Conservation (phyloP, 306 rosid genomes). For the Cucurbita argyrosperma region DNA sequence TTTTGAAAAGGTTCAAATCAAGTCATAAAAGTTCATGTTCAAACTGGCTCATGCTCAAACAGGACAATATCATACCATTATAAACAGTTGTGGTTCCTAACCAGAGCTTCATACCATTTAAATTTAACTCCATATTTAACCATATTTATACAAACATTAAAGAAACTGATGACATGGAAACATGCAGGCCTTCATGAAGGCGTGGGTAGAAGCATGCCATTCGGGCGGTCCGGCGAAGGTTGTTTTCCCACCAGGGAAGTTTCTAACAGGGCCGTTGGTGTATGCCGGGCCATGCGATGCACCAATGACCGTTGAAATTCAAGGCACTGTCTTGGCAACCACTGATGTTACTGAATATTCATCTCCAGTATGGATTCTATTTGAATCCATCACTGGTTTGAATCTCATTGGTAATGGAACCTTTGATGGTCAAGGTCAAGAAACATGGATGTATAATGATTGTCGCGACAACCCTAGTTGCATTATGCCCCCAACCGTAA, state of each 20-base stretch:
- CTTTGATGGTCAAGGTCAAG: conserved; percentile 58
- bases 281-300: conserved; percentile 57
- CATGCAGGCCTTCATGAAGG: conserved; percentile 47
- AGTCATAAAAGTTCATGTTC: no score
- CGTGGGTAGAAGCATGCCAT: conserved; percentile 61
- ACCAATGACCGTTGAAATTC: conserved; percentile 33
- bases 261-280: conserved; percentile 25
- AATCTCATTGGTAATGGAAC: conserved; percentile 34
- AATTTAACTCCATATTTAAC: no score
- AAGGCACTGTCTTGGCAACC: conserved; percentile 30
- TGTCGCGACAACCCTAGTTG: conserved; percentile 9
- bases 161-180: neutral
- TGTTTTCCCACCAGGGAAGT: conserved; percentile 42
- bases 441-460: conserved; percentile 28
- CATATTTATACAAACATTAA: no score
- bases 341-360: conserved; percentile 28
- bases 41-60: no score
- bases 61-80: no score
- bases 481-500: conserved; percentile 36
- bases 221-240: conserved; percentile 24
- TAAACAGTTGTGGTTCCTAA: no score
- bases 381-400: conserved; percentile 21
- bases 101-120: no score
- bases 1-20: no score
- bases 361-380: conserved; percentile 41